Base-by-base conservation (phyloP, 371 early-diverging fungal species). In the Mucor saturninus region DNA sequence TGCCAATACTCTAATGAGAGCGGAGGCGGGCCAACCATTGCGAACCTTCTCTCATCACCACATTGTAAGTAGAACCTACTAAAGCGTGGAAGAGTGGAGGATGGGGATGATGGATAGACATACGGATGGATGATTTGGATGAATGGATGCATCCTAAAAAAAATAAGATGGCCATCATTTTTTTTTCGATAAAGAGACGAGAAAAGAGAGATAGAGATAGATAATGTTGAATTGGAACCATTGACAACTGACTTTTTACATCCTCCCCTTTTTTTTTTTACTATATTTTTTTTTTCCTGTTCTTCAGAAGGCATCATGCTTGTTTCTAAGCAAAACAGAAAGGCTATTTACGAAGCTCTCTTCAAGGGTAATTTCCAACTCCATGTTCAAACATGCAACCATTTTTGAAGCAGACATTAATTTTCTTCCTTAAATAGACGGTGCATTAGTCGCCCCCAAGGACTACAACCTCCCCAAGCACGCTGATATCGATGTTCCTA, bases 361-460 rank as follows among this genome's bases (percentile, higher is more conserved):
- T 93, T 92, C 87, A 88, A 88, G 81, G 90, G 90, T 89, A 83
- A 67, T 35, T 30, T 26, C 1, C n/a, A 46, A 10, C 21, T 37
- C 21, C 14, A 10, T 51, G 7, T 6, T 39, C 5, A 21, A 21
- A 21, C 21, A 21, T 21, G 5, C 26, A 43, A 14, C 29, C 62
- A 73, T 42, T 42, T 42, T 13, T 42, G 11, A n/a, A 35, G 4
- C 6, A 4, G 10, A 77, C 30, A 13, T 50, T 50, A 26, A 50
- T 50, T 10, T 50, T 50, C 2, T 30, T 30, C 14, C 30, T 64
- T 77, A 70, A 76, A 74, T 83, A 88, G 98, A 96, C 82, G 98
- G 98, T 69, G 97, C 95, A 74, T 79, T 98, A 69, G 97, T 97
- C 65, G 98, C 96, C 81, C 92, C 95, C 87, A 98, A 98, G 90